Evolutionary conservation across 2,329 filamentous ascomycete species (phyloP).

Genomic region (Pseudocercospora eumusae): DNA sequence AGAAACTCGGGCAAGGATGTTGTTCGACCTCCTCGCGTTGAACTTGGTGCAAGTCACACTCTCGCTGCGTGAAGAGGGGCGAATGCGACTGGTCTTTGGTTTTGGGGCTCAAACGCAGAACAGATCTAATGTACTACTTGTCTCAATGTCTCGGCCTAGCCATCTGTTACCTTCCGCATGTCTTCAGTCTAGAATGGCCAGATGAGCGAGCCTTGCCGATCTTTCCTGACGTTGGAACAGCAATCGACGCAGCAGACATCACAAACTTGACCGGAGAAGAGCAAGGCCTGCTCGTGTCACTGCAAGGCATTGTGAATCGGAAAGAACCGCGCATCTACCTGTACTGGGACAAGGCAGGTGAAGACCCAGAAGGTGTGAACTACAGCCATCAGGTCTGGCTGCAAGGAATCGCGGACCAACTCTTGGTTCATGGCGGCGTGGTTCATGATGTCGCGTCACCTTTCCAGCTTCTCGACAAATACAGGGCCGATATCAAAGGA

Average conservation of each 20-base stretch:
- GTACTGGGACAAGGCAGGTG: constrained; percentile 12
- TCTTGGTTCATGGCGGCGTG: too few relatives aligned
- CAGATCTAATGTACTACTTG: not conserved
- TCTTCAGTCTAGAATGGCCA: not conserved
- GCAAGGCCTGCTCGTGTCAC: not conserved
- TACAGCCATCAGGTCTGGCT: constrained; percentile 9
- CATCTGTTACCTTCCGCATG: not conserved
- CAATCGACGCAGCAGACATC: constrained; percentile 6
- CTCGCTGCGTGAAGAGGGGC: not conserved
- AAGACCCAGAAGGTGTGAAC: constrained; percentile 1
- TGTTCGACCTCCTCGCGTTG: not conserved
- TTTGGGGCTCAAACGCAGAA: not conserved
- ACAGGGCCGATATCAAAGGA: constrained; percentile 6
- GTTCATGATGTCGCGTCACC: constrained; percentile 5
- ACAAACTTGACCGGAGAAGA: constrained; percentile 7
- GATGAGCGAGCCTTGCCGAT: not conserved
- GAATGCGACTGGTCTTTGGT: not conserved
- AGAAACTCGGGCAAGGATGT: not conserved
- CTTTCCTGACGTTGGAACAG: not conserved
- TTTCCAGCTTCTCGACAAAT: constrained; percentile 9
- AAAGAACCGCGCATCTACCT: constrained; percentile 13
- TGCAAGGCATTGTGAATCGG: constrained; percentile 14
- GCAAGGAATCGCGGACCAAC: not conserved
- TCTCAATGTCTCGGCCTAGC: not conserved
- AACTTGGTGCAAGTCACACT: not conserved